Evolutionary conservation across 306 rosid species (phyloP).

Genomic region (Dicorynia guianensis): DNA sequence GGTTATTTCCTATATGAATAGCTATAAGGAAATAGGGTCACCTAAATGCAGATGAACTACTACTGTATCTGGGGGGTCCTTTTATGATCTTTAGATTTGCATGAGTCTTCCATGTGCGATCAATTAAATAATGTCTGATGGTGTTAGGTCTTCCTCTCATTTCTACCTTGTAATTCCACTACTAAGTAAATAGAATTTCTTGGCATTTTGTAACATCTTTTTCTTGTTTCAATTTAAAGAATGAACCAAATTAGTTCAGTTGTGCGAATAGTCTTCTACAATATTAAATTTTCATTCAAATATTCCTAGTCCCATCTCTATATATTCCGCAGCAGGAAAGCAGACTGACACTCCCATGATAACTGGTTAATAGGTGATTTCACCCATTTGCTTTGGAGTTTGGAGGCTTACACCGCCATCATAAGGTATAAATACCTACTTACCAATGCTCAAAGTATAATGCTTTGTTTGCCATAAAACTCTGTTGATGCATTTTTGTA

Average conservation of each 20-base stretch:
- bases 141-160: not conserved
- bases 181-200: not conserved
- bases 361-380: too few species aligned
- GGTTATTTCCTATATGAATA: slow-evolving; percentile 8
- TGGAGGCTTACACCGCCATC: too few species aligned
- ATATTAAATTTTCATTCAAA: too few species aligned
- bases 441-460: too few species aligned
- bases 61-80: not conserved
- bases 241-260: not conserved
- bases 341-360: too few species aligned
- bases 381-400: too few species aligned
- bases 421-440: too few species aligned
- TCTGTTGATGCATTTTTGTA: not conserved
- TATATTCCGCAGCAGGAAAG: too few species aligned
- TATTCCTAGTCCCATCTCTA: too few species aligned
- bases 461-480: too few species aligned
- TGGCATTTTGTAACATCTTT: not conserved
- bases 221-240: not conserved
- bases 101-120: too few species aligned
- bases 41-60: slow-evolving; percentile 1
- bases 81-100: not conserved
- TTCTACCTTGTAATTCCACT: not conserved
- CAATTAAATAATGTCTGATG: too few species aligned
- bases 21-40: slow-evolving; percentile 40
- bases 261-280: not conserved